Base-by-base conservation (phyloP, 2,329 filamentous ascomycete species). In the Nothopassalora personata region DNA sequence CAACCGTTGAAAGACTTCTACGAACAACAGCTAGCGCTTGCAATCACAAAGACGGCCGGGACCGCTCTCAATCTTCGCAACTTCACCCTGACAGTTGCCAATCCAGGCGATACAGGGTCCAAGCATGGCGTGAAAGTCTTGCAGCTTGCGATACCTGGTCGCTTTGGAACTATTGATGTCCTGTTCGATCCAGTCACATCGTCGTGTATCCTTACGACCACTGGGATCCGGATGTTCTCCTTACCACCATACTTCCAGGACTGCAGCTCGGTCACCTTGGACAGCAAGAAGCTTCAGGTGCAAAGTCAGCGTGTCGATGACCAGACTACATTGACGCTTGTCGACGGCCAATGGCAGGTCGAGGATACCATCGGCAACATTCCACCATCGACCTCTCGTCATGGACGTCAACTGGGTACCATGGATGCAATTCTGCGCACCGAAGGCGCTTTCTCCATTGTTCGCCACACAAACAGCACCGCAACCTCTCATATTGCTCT, bases 341-440 rank as follows among this genome's bases (percentile, higher is more conserved):
- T 43, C 15, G 28, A 23, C 27, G 43, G 39, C 4, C 39, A n/a
- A n/a, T 64, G 62, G 62, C 27, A 43, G 8, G 19, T 56, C 3
- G 53, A 47, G 27, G 28, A 46, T 31, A 9, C 23, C 6, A 34
- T 30, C 6, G 45, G 39, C 18, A 33, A 39, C 13, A 27, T 9
- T 9, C 28, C 43, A 27, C 39, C 53, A 28, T 11, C 36, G 8
- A n/a, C 10, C 4, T 53, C 64, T 31, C 76, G 80, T 54, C 70
- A 70, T 57, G 77, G 80, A 4, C 72, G 74, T 34, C 82, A 85
- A 64, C 68, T 81, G 9, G 83, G 83, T 3, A 70, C 76, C 19
- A 74, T 84, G 67, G 79, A 82, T 60, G 77, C 82, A 13, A 78
- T 85, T 31, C 69, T 85, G 28, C 77, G 79, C 55, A 79, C 77